Conservation (phyloP, 148 eudicot genomes). For the Agrostemma githago region DNA sequence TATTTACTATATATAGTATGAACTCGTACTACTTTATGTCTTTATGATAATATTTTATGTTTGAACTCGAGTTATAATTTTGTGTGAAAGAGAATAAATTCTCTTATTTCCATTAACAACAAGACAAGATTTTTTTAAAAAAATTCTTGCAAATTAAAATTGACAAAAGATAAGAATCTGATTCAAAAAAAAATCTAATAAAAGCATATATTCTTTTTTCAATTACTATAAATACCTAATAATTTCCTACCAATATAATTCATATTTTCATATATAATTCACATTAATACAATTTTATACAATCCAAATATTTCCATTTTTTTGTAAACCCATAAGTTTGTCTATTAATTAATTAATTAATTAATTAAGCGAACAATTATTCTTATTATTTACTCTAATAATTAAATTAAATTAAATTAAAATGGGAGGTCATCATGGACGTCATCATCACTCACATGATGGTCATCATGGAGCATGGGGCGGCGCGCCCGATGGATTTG, state of each 20-base stretch:
- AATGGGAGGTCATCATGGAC: slow-evolving; percentile 15
- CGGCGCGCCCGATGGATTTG: neutral
- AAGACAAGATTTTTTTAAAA: neutral
- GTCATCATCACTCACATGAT: slow-evolving; percentile 13
- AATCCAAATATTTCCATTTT: neutral
- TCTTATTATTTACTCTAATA: too few species aligned
- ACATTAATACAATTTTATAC: neutral
- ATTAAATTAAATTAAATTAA: neutral
- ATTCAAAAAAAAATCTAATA: slow-evolving; percentile 4
- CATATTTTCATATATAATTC: neutral
- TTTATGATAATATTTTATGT: too few species aligned
- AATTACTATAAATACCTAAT: neutral
- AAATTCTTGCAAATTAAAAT: neutral
- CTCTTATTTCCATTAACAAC: neutral
- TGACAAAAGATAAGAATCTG: neutral
- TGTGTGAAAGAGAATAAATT: neutral
- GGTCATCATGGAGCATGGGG: slow-evolving; percentile 11
- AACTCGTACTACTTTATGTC: too few species aligned
- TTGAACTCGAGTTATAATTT: too few species aligned
- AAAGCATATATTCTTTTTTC: neutral
- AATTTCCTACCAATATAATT: neutral
- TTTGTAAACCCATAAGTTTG: too few species aligned
- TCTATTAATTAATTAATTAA: too few species aligned
- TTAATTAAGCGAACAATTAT: too few species aligned
- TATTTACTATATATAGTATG: too few species aligned